Evolutionary conservation across 2,329 filamentous ascomycete species (phyloP).

Genomic region (Verruconis gallopava): DNA sequence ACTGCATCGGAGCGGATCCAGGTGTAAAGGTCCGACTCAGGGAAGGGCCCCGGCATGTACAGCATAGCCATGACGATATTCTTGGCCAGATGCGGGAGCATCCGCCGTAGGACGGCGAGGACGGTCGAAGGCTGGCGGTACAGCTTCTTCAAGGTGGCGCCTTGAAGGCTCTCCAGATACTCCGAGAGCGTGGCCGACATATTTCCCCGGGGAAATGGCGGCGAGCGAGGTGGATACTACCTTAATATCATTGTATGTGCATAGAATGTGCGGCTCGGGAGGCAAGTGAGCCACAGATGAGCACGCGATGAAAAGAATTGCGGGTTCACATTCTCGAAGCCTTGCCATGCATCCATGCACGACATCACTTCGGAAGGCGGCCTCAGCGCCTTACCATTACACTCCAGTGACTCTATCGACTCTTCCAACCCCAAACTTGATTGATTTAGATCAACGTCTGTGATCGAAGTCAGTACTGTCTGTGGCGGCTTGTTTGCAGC

Average conservation of each 20-base stretch:
- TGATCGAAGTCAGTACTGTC: too few species aligned
- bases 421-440: too few species aligned
- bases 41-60: conserved; percentile 73
- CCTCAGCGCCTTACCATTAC: too few species aligned
- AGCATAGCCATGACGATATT: conserved; percentile 91
- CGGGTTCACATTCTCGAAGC: too few species aligned
- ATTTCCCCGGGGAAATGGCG: conserved; percentile 5
- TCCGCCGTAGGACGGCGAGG: conserved; percentile 90
- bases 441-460: too few species aligned
- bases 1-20: conserved; percentile 65
- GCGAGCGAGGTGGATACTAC: background rate
- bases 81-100: conserved; percentile 91
- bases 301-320: too few species aligned
- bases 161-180: conserved; percentile 83
- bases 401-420: too few species aligned
- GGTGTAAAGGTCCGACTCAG: conserved; percentile 65
- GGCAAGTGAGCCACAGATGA: too few species aligned
- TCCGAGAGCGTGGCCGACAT: conserved; percentile 42
- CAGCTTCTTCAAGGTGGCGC: conserved; percentile 77
- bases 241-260: conserved; percentile 10
- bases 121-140: conserved; percentile 95
- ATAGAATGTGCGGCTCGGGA: too few species aligned
- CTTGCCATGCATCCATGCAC: too few species aligned
- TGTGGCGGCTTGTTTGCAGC: too few species aligned
- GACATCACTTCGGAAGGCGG: too few species aligned